Conservation (phyloP, 2,329 filamentous ascomycete species). For the Triangularia verruculosa region DNA sequence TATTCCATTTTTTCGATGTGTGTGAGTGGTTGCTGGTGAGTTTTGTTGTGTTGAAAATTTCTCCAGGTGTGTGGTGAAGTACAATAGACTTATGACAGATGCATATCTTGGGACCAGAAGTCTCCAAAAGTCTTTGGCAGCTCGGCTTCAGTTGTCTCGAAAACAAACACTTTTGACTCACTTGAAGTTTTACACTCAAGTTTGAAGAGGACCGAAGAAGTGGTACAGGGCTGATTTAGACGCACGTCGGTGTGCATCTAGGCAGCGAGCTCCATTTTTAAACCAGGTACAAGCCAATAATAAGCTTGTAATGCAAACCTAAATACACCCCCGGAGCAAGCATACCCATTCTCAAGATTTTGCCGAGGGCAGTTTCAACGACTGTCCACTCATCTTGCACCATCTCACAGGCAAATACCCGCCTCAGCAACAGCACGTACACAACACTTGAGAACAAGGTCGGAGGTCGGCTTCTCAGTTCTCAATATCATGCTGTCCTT, state of each 20-base stretch:
- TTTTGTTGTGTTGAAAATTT: not conserved
- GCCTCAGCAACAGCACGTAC: not conserved
- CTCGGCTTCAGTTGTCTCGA: not conserved
- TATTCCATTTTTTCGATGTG: slow-evolving; percentile 57
- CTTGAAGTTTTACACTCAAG: not conserved
- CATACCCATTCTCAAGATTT: not conserved
- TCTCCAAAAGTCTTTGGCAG: not conserved
- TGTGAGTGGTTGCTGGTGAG: not conserved
- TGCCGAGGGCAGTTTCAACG: not conserved
- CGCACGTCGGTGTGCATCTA: slow-evolving; percentile 13
- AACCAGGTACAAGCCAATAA: slow-evolving; percentile 12
- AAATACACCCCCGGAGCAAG: not conserved
- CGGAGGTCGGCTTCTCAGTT: too few species aligned
- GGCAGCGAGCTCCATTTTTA: not conserved
- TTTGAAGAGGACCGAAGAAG: not conserved
- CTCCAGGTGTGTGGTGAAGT: not conserved
- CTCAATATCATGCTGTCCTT: slow-evolving; percentile 44
- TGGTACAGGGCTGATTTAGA: slow-evolving; percentile 11
- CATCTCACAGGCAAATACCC: not conserved
- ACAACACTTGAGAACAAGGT: not conserved
- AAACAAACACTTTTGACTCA: slow-evolving; percentile 7
- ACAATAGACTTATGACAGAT: not conserved
- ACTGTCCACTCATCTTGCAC: not conserved
- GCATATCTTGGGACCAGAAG: too few species aligned
- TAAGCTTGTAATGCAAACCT: too few species aligned